phyloP scores from a whole-genome alignment of 768 basidiomycete genomes.

The Tremella mesenterica region DNA sequence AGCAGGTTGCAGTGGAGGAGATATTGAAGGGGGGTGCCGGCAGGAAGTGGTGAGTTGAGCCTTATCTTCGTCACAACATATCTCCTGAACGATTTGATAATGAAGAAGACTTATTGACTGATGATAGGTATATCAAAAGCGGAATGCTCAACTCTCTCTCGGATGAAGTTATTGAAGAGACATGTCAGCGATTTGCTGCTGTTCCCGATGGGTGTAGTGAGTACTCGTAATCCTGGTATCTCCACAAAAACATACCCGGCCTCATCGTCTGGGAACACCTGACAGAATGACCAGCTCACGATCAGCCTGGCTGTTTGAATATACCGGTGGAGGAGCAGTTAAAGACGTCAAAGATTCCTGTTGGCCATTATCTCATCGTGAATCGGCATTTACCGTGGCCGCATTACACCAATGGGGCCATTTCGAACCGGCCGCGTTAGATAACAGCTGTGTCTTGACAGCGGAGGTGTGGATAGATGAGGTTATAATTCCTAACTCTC shows the following conservation, averaged over 20 bases:
- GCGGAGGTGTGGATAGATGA: constrained; percentile 84
- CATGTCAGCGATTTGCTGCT: constrained; percentile 68
- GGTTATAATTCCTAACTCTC: constrained; percentile 60
- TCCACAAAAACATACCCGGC: neutral
- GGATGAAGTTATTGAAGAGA: constrained; percentile 75
- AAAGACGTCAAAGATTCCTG: constrained; percentile 61
- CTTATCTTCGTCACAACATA: no score
- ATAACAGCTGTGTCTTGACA: constrained; percentile 68
- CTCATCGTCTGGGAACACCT: neutral
- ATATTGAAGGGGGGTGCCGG: constrained; percentile 59
- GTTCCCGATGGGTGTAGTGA: constrained; percentile 85
- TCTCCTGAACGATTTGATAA: neutral
- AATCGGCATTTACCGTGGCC: constrained; percentile 74
- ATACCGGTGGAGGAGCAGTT: constrained; percentile 67
- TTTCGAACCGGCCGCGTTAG: constrained; percentile 53
- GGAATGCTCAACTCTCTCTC: constrained; percentile 72
- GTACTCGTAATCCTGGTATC: constrained; percentile 42
- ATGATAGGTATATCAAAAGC: constrained; percentile 70
- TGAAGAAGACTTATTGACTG: no score
- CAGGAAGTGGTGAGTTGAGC: constrained; percentile 52
- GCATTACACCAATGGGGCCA: constrained; percentile 92
- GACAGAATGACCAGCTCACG: neutral
- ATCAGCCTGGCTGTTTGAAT: constrained; percentile 79
- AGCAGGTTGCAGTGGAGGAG: constrained; percentile 87
- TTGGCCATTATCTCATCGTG: constrained; percentile 66